phyloP scores from a whole-genome alignment of 2,329 filamentous ascomycete species.

The Lachnellula occidentalis region DNA sequence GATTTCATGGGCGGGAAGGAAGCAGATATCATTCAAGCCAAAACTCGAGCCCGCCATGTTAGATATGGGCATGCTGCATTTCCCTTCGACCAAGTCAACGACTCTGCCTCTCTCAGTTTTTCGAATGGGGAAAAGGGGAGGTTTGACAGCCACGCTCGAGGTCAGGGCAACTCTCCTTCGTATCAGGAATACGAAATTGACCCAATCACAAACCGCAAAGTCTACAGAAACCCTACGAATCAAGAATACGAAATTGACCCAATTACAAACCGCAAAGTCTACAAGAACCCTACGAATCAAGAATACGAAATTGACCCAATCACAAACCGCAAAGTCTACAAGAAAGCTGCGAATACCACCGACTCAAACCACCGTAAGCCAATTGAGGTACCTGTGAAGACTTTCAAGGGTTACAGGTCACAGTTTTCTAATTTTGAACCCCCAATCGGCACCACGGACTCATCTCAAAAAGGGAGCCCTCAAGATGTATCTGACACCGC shows the following conservation, averaged over 20 bases:
- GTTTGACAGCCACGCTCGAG: neutral
- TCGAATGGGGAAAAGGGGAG: neutral
- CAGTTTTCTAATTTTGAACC: slow-evolving; percentile 31
- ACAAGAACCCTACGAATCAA: neutral
- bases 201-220: slow-evolving; percentile 53
- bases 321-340: too few species aligned
- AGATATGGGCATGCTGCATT: too few species aligned
- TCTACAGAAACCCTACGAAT: slow-evolving; percentile 24
- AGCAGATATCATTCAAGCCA: neutral
- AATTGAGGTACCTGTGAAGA: slow-evolving; percentile 27
- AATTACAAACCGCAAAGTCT: too few species aligned
- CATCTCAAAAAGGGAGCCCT: neutral
- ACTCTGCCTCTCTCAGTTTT: neutral
- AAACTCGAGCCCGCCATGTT: neutral
- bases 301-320: neutral
- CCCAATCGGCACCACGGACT: slow-evolving; percentile 8
- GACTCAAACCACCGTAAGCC: neutral
- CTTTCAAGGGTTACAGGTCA: slow-evolving; percentile 33
- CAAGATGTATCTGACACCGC: neutral
- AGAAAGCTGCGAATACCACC: neutral
- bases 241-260: neutral
- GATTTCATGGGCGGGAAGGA: neutral
- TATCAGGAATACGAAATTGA: slow-evolving; percentile 42
- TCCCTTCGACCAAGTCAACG: neutral
- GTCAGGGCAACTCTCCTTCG: neutral